Evolutionary conservation across 495 filamentous ascomycete species (phyloP), one percentile per base, ranked within the genome.

Genomic region (Neurospora tetraspora): DNA sequence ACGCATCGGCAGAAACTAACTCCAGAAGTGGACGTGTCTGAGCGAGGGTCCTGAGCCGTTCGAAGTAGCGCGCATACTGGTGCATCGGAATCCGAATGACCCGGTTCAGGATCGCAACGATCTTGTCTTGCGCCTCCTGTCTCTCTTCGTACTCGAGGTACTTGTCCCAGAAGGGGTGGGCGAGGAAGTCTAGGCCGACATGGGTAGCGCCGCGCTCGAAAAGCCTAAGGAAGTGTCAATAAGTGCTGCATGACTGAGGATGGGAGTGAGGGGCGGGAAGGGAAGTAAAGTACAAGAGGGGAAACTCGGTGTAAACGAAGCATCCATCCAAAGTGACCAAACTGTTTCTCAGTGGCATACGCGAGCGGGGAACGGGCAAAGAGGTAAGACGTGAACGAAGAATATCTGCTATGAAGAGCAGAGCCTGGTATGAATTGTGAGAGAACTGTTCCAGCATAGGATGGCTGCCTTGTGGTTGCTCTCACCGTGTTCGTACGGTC

Each of bases 111-210:
- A 99, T 93, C 10, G 87, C 88, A 73, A 97, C 95, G 70, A 98
- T 94, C 78, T 90, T 92, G 73, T 97, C 93, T 39, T 92, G 89
- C 0, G 92, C 91, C 78, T 97, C 94, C 68, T 95, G 83, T 10
- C 94, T 89, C 77, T 97, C 94, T 78, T 98, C 96, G 77, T 94
- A 98, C 77, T 98, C 96, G 70, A 98, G 88, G 77, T 97, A 99
- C 82, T 97, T 98, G 78, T 98, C 96, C 96, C 96, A 99, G 85
- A 99, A 98, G 0, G 93, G 94, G 78, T 98, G 94, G 5, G 94
- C 90, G 10, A 96, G 86, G 80, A 97, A 99, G 81, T 99, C 96
- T 39, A 98, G 86, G 18, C 96, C 96, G 23, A 97, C 94, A 76
- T 87, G 89, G 53, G 85, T 87, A 18, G 94, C 94, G 70, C 90